Evolutionary conservation across 2,329 filamentous ascomycete genomes (phyloP).

Genomic region (Aspergillus udagawae): DNA sequence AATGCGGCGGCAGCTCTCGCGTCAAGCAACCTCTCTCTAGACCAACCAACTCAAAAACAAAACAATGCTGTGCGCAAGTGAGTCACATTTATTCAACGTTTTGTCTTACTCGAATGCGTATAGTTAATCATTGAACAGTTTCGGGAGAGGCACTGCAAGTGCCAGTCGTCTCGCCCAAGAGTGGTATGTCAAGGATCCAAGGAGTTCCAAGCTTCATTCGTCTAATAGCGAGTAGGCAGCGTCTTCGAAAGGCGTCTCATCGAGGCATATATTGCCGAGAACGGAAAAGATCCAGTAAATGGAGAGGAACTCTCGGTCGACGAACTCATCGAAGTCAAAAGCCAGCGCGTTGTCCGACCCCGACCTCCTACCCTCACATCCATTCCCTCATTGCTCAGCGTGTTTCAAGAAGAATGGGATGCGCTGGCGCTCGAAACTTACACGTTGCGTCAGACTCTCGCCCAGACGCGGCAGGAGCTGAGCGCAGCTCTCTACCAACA

Average conservation of each 20-base stretch:
- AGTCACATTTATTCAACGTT: slow-evolving; percentile 32
- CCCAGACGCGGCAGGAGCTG: slow-evolving; percentile 87
- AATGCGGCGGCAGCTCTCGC: slow-evolving; percentile 33
- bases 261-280: slow-evolving; percentile 88
- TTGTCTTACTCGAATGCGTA: slow-evolving; percentile 9
- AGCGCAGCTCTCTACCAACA: slow-evolving; percentile 93
- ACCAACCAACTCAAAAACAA: slow-evolving; percentile 17
- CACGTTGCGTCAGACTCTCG: slow-evolving; percentile 81
- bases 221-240: slow-evolving; percentile 57
- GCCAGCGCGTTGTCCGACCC: slow-evolving; percentile 76
- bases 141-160: slow-evolving; percentile 95
- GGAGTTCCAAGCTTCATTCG: slow-evolving; percentile 6
- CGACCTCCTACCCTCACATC: slow-evolving; percentile 92
- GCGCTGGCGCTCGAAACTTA: slow-evolving; percentile 87
- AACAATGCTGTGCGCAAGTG: slow-evolving; percentile 63
- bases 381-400: slow-evolving; percentile 86
- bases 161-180: slow-evolving; percentile 92
- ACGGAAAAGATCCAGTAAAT: slow-evolving; percentile 87
- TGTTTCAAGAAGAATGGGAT: slow-evolving; percentile 99
- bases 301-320: slow-evolving; percentile 78
- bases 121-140: slow-evolving; percentile 52
- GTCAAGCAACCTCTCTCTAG: slow-evolving; percentile 21
- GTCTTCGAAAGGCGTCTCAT: slow-evolving; percentile 95
- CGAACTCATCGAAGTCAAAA: slow-evolving; percentile 84
- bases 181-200: slow-evolving; percentile 57